Percentiles rank a stretch among this genome's conserved stretches.
Conservation (phyloP, 1,284 basidiomycete genomes). For the Takashimella tepidaria region DNA sequence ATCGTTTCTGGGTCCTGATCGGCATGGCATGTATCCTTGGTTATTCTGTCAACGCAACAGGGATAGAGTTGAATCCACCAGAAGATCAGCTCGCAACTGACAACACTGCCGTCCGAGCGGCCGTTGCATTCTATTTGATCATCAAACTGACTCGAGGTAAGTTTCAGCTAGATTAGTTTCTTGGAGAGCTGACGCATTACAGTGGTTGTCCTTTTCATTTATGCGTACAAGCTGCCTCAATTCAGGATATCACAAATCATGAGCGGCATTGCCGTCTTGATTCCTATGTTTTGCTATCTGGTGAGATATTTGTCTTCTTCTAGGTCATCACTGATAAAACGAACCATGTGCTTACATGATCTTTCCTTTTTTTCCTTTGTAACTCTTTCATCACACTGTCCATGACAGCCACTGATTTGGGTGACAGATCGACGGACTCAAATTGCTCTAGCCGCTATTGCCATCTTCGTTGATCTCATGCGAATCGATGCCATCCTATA, state of each 20-base stretch:
- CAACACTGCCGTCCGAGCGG: conserved; percentile 19
- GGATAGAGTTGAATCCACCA: conserved; percentile 26
- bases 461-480: conserved; percentile 24
- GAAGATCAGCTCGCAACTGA: conserved; percentile 1
- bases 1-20: conserved; percentile 43
- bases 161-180: conserved; percentile 3
- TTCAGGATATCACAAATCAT: conserved; percentile 37
- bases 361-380: too few relatives aligned
- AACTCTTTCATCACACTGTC: too few relatives aligned
- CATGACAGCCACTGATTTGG: conserved; percentile 38
- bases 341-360: not conserved
- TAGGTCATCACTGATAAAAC: not conserved
- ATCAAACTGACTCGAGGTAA: conserved; percentile 30
- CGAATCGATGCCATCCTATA: conserved; percentile 17
- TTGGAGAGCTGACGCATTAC: not conserved
- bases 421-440: conserved; percentile 26
- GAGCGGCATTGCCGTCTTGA: conserved; percentile 23
- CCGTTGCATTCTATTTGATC: conserved; percentile 35
- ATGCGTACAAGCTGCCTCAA: conserved; percentile 33
- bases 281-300: conserved; percentile 42
- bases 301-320: conserved; percentile 11
- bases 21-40: conserved; percentile 44
- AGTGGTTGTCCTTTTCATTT: conserved; percentile 24
- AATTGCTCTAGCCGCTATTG: conserved; percentile 27
- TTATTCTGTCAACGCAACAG: conserved; percentile 47